Evolutionary conservation across 2,329 filamentous ascomycete genomes (phyloP).

Genomic region (Arthroderma sp.): DNA sequence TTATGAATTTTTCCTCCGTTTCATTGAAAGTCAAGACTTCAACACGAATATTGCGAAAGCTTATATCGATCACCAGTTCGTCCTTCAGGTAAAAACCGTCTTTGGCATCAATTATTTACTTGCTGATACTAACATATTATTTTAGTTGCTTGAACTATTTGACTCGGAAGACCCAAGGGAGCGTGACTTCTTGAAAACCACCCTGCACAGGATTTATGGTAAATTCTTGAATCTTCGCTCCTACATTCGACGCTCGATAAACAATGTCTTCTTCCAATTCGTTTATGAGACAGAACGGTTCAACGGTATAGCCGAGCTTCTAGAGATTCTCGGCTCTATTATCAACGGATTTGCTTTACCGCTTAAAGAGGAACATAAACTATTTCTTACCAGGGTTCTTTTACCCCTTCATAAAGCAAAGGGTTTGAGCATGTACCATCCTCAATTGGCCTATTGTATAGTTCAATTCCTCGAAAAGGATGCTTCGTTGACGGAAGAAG

Average conservation of each 20-base stretch:
- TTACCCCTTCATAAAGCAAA: slow-evolving; percentile 96
- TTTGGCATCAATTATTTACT: slow-evolving; percentile 7
- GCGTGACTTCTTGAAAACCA: slow-evolving; percentile 95
- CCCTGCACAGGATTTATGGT: slow-evolving; percentile 92
- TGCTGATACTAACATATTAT: background rate
- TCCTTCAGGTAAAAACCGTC: slow-evolving; percentile 50
- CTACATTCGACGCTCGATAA: slow-evolving; percentile 95
- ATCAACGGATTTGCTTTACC: slow-evolving; percentile 97
- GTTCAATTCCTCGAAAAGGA: slow-evolving; percentile 98
- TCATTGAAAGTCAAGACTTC: slow-evolving; percentile 99
- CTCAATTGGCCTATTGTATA: slow-evolving; percentile 95
- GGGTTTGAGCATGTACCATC: slow-evolving; percentile 99
- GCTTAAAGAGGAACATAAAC: slow-evolving; percentile 95
- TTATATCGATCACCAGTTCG: slow-evolving; percentile 96
- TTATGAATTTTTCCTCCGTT: slow-evolving; percentile 97
- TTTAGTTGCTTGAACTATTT: slow-evolving; percentile 80
- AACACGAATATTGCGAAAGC: slow-evolving; percentile 99
- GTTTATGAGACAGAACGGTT: slow-evolving; percentile 97
- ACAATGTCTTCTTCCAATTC: slow-evolving; percentile 99
- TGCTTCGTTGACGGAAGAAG: slow-evolving; percentile 90
- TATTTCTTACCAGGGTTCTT: slow-evolving; percentile 86
- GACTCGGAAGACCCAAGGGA: slow-evolving; percentile 96
- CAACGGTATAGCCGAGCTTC: slow-evolving; percentile 90
- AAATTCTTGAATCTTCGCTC: slow-evolving; percentile 97
- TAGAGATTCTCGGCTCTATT: slow-evolving; percentile 95